These are phyloP conservation scores for Hamigera avellanea DNA, from an alignment of 495 filamentous ascomycete species.

Conservation along the genomic window DNA sequence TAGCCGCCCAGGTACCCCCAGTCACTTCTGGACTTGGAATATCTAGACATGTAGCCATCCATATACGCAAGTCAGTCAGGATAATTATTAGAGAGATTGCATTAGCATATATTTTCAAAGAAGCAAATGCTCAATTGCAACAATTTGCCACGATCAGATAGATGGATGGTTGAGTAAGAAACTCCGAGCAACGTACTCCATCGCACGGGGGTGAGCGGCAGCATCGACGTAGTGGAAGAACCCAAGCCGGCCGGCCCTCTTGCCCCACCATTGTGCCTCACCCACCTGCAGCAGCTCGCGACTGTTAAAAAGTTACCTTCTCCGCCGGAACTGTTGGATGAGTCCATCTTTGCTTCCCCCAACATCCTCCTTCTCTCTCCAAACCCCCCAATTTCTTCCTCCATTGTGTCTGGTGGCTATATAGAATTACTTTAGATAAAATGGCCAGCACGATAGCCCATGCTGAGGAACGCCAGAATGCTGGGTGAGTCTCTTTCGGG, in stretches of 20 bases:
- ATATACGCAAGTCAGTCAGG: too few relatives aligned
- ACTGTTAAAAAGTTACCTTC: slow-evolving; percentile 26
- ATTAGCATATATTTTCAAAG: too few relatives aligned
- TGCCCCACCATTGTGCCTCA: neutral
- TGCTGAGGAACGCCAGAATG: slow-evolving; percentile 44
- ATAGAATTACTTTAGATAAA: slow-evolving; percentile 13
- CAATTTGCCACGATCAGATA: too few relatives aligned
- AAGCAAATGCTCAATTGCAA: too few relatives aligned
- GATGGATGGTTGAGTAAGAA: too few relatives aligned
- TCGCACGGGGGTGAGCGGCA: too few relatives aligned
- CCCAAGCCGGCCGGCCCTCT: neutral
- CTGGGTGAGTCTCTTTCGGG: slow-evolving; percentile 47
- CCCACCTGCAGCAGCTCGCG: neutral
- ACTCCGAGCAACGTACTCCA: too few relatives aligned
- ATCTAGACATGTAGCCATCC: too few relatives aligned
- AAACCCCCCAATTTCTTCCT: slow-evolving; percentile 5
- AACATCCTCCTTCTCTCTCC: slow-evolving; percentile 10
- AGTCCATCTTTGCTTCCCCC: slow-evolving; percentile 1
- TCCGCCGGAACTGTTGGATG: slow-evolving; percentile 28
- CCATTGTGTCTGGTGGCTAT: slow-evolving; percentile 7
- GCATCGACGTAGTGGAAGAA: neutral
- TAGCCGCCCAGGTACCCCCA: too few relatives aligned
- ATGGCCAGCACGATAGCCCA: slow-evolving; percentile 58
- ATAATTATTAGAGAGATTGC: too few relatives aligned
- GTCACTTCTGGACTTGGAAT: too few relatives aligned